Conservation (phyloP, 169 alveolate genomes). For the Prorocentrum cordatum region DNA sequence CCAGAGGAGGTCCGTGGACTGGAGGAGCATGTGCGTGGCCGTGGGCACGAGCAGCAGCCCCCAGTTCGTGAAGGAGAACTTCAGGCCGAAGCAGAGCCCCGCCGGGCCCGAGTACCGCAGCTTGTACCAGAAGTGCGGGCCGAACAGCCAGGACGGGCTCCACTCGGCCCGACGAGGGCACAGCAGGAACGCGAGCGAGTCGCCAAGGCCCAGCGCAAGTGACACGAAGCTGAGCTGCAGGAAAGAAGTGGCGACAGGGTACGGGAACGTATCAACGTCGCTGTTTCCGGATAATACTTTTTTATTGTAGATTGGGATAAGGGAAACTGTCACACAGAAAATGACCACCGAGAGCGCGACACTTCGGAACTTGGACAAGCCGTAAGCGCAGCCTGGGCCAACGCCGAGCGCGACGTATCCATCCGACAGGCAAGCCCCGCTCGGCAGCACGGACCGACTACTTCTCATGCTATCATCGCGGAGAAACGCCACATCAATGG, state of each 20-base stretch:
- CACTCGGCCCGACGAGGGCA: neutral
- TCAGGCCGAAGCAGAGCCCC: conserved; percentile 7
- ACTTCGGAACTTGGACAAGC: too few species aligned
- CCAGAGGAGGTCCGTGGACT: too few species aligned
- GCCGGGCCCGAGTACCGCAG: neutral
- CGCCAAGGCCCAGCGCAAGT: neutral
- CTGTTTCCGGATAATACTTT: too few species aligned
- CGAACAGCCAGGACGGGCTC: conserved; percentile 6
- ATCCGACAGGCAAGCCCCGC: too few species aligned
- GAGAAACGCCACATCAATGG: too few species aligned
- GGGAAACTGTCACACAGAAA: too few species aligned
- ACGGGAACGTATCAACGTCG: conserved; percentile 17
- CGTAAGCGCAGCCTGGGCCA: too few species aligned
- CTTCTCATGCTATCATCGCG: too few species aligned
- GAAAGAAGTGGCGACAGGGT: conserved; percentile 9
- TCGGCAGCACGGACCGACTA: too few species aligned
- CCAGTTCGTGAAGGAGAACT: conserved; percentile 17
- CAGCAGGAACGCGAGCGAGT: neutral
- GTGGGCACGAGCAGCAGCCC: conserved; percentile 3
- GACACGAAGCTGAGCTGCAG: conserved; percentile 12
- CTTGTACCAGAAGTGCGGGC: neutral
- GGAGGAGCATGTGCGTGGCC: neutral
- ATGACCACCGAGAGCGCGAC: too few species aligned
- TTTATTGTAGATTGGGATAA: too few species aligned
- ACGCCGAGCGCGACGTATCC: too few species aligned